phyloP scores from a whole-genome alignment of 805 yeast genomes.

The Starmerella bombicola region DNA sequence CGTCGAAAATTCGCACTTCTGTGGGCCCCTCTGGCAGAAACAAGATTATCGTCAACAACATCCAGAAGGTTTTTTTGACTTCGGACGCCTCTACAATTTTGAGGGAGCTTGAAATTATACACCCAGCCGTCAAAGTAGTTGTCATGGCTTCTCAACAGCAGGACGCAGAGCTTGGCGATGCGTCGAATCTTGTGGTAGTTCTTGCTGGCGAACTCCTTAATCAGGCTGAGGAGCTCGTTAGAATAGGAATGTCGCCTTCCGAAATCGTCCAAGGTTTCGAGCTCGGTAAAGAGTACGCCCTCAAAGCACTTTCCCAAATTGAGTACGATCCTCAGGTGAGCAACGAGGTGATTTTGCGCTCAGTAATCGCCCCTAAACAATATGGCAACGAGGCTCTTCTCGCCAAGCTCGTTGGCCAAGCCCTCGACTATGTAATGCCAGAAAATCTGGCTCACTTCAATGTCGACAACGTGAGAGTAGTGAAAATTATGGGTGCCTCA shows the following conservation, averaged over 20 bases:
- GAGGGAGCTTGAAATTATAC: conserved; percentile 83
- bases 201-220: conserved; percentile 86
- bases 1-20: conserved; percentile 81
- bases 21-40: conserved; percentile 97
- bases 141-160: conserved; percentile 97
- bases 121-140: conserved; percentile 90
- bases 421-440: conserved; percentile 68
- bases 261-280: conserved; percentile 90
- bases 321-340: conserved; percentile 41
- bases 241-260: conserved; percentile 76
- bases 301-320: conserved; percentile 45
- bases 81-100: conserved; percentile 98
- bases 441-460: conserved; percentile 52
- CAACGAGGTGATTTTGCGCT: conserved; percentile 10
- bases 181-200: conserved; percentile 79
- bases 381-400: conserved; percentile 75
- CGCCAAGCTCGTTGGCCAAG: conserved; percentile 68
- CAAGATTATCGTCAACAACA: conserved; percentile 82
- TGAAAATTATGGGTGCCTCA: conserved; percentile 89
- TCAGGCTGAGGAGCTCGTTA: conserved; percentile 72
- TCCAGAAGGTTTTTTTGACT: conserved; percentile 77
- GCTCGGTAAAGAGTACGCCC: conserved; percentile 66
- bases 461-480: conserved; percentile 88
- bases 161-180: conserved; percentile 94
- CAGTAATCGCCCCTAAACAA: conserved; percentile 82